Percentiles rank a stretch among this genome's conserved stretches.
These are phyloP conservation scores for Ambrosia hybrid DNA, from an alignment of 140 eudicot genomes.

Conservation along the genomic window DNA sequence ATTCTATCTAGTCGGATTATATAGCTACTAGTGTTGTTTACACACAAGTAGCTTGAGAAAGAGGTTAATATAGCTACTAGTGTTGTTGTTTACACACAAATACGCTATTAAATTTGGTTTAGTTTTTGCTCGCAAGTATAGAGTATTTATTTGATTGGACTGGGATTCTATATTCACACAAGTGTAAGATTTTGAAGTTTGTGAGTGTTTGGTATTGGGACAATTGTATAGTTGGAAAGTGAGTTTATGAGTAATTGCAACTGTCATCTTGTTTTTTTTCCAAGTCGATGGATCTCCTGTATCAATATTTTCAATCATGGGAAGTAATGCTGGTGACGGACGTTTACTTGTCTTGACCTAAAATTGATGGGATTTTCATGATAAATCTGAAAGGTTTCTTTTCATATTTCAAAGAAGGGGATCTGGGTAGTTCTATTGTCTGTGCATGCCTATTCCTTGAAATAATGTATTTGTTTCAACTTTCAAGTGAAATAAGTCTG, in stretches of 20 bases:
- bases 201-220: slow-evolving; percentile 1
- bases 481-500: slow-evolving; percentile 8
- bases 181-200: not conserved
- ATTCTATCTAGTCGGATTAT: slow-evolving; percentile 2
- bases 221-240: not conserved
- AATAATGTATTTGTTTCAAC: not conserved
- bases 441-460: not conserved
- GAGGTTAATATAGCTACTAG: not conserved
- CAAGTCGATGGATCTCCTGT: slow-evolving; percentile 94
- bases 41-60: slow-evolving; percentile 2
- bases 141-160: too few species aligned
- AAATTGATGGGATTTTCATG: slow-evolving; percentile 14
- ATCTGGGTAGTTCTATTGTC: too few species aligned
- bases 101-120: not conserved
- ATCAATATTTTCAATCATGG: slow-evolving; percentile 81
- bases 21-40: not conserved
- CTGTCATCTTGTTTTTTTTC: slow-evolving; percentile 20
- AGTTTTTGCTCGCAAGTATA: too few species aligned
- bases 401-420: too few species aligned
- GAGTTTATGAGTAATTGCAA: not conserved
- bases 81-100: too few species aligned
- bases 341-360: slow-evolving; percentile 30
- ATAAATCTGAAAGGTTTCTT: not conserved
- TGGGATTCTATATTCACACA: not conserved
- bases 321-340: slow-evolving; percentile 76